Conservation (phyloP, 2,329 filamentous ascomycete species). For the Fusarium sp. region DNA sequence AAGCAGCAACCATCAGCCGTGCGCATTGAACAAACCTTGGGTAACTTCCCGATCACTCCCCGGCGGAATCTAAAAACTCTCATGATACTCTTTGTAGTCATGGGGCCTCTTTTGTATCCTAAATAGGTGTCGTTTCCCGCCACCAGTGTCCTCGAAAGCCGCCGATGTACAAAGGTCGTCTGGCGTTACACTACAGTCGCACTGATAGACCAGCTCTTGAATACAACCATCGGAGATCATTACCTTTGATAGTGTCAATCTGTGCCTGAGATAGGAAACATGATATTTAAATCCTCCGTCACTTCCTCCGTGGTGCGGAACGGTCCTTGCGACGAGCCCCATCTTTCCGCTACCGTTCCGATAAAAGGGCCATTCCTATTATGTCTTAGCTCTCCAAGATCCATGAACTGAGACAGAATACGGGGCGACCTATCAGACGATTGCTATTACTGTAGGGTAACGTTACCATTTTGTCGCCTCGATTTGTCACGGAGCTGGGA, state of each 20-base stretch:
- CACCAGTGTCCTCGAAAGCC: neutral
- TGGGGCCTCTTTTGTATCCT: neutral
- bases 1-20: neutral
- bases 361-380: neutral
- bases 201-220: accelerated
- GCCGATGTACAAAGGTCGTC: neutral
- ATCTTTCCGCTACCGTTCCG: neutral
- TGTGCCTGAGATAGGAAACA: neutral
- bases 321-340: no score
- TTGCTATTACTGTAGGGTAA: neutral
- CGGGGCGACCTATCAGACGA: neutral
- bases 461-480: neutral
- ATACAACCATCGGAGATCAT: neutral
- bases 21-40: neutral
- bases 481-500: neutral
- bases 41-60: neutral
- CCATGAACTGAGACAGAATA: no score
- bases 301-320: neutral
- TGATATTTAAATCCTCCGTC: neutral
- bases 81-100: neutral
- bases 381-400: accelerated
- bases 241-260: neutral
- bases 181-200: neutral
- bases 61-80: neutral
- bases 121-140: neutral